phyloP scores from a whole-genome alignment of 1,139 yeast species.

The Geotrichum australiense region DNA sequence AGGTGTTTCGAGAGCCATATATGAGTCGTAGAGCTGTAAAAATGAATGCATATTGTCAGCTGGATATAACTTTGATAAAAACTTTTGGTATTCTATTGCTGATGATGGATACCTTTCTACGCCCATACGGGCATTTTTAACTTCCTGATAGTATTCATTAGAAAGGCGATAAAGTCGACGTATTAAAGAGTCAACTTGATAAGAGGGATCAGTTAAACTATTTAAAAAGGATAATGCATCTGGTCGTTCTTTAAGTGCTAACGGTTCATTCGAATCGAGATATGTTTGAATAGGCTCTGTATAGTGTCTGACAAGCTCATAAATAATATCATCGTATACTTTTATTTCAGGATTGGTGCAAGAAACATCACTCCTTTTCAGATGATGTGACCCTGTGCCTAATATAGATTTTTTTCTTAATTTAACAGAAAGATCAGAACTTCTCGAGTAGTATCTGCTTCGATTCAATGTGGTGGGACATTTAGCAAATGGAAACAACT shows the following conservation, averaged over 20 bases:
- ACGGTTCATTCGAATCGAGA: neutral
- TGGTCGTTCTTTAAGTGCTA: neutral
- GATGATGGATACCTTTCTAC: constrained; percentile 20
- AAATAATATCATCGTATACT: neutral
- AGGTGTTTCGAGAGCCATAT: constrained; percentile 34
- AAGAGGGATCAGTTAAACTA: constrained; percentile 6
- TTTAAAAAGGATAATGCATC: neutral
- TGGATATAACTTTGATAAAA: constrained; percentile 39
- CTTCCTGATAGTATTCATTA: constrained; percentile 14
- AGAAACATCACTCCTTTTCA: no score
- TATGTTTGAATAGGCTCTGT: neutral
- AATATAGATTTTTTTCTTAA: no score
- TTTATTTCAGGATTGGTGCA: neutral
- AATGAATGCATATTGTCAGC: constrained; percentile 14
- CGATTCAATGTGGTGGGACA: no score
- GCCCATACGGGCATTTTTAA: constrained; percentile 14
- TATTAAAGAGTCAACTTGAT: constrained; percentile 4
- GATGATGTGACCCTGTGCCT: no score
- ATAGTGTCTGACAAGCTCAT: neutral
- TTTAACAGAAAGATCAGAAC: no score
- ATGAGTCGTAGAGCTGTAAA: constrained; percentile 33
- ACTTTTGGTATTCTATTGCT: constrained; percentile 25
- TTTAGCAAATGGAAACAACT: no score
- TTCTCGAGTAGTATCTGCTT: no score
- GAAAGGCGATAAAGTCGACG: constrained; percentile 11